These are phyloP conservation scores for Rhynchosporium agropyri DNA, from an alignment of 2,329 filamentous ascomycete species.

Conservation along the genomic window DNA sequence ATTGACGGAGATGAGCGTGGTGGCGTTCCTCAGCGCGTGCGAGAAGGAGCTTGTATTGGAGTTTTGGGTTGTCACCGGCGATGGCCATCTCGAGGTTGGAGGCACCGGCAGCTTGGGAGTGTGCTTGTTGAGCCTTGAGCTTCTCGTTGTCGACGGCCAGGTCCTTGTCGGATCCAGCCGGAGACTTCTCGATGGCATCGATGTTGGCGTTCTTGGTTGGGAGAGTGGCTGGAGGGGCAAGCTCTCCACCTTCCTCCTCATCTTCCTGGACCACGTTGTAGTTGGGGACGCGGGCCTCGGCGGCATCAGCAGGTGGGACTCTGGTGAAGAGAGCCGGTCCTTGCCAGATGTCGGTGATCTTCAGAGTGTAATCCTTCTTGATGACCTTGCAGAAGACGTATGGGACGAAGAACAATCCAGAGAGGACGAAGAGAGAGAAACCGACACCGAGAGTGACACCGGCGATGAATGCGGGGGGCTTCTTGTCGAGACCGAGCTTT, in stretches of 20 bases:
- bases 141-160: conserved; percentile 3
- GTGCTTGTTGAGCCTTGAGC: neutral
- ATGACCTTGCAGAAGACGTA: conserved; percentile 68
- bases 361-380: conserved; percentile 67
- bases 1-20: conserved; percentile 64
- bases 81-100: neutral
- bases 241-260: conserved; percentile 45
- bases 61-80: neutral
- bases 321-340: conserved; percentile 69
- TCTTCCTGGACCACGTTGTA: conserved; percentile 76
- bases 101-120: neutral
- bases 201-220: conserved; percentile 27
- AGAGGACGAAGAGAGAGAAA: conserved; percentile 58
- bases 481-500: conserved; percentile 64
- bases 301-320: conserved; percentile 54
- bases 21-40: conserved; percentile 58
- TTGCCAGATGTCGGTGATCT: conserved; percentile 62
- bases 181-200: conserved; percentile 48
- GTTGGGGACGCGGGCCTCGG: conserved; percentile 65
- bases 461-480: conserved; percentile 68
- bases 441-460: conserved; percentile 67
- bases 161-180: conserved; percentile 48
- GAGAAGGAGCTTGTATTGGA: conserved; percentile 62
- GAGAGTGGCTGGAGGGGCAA: conserved; percentile 38
- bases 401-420: conserved; percentile 73